Evolutionary conservation across 78 protist genomes (phyloP), one percentile per base, ranked within the genome.

Genomic region (Tieghemostelium lacteum): DNA sequence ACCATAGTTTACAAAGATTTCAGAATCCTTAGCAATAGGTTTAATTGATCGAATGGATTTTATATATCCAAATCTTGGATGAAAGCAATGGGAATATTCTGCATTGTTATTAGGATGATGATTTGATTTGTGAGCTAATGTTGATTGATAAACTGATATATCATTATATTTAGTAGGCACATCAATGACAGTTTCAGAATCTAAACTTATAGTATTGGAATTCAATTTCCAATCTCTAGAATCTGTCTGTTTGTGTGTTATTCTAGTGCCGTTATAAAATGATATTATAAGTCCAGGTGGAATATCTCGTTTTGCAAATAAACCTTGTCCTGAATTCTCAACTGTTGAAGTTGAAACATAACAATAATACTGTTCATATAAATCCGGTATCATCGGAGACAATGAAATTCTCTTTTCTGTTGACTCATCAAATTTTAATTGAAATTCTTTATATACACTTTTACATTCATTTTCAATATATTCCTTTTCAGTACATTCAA

Each of bases 41-140:
- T 28, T 29, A 2, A 75, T 83, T 28, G 85, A 55, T 52, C 69
- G 57, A 57, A 92, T 50, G n/a, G 78, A 83, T 52, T 85, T 83
- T 62, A 92, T 92, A 12, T 54, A 75, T 26, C 95, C 95, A 37
- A 92, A 92, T 24, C 89, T 58, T 22, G 92, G 92, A 17, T 92
- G 95, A 19, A 40, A 55, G 52, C 62, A 83, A 10, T 26, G 12
- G 2, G 52, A 33, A 62, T 92, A 92, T 0, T 52, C 75, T 22
- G 95, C 76, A 31, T 92, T 92, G 58, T 78, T 37, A 6, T 8
- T 19, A 0, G 22, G n/a, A 1, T 31, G 10, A 50, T 92, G 95
- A 58, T 92, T 92, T 36, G 93, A 85, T 45, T 92, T 92, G 67
- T 92, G 95, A 16, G 87, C 73, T 3, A 92, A 45, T 0, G 92